phyloP scores from a whole-genome alignment of 2,329 filamentous ascomycete species.

The Phaeomoniella chlamydospora region DNA sequence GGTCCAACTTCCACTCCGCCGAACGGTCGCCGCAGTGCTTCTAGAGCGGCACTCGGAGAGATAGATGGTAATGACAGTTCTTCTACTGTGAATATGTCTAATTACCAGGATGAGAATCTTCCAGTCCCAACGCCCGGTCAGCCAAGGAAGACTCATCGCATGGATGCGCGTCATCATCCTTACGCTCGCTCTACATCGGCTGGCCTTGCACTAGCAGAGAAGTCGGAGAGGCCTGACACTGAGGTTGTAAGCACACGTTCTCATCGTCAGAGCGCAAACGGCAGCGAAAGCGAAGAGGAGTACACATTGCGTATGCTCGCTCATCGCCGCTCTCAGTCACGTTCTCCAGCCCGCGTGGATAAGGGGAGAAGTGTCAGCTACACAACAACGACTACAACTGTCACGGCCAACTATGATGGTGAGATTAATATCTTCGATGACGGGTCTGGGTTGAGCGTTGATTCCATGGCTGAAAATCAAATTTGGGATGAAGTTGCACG shows the following conservation, averaged over 20 bases:
- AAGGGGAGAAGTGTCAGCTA: slow-evolving; percentile 14
- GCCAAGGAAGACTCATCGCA: slow-evolving; percentile 73
- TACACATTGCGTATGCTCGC: slow-evolving; percentile 61
- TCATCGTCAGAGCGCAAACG: slow-evolving; percentile 45
- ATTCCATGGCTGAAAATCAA: slow-evolving; percentile 8
- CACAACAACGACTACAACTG: slow-evolving; percentile 11
- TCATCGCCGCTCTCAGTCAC: slow-evolving; percentile 29
- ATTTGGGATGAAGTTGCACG: slow-evolving; percentile 12
- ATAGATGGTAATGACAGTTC: slow-evolving; percentile 64
- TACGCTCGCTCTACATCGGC: slow-evolving; percentile 46
- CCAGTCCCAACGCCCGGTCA: slow-evolving; percentile 93
- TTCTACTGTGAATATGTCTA: slow-evolving; percentile 37
- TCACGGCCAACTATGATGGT: slow-evolving; percentile 10
- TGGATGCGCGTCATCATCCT: slow-evolving; percentile 59
- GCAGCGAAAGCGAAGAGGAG: slow-evolving; percentile 66
- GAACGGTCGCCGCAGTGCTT: slow-evolving; percentile 46
- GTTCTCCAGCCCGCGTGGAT: slow-evolving; percentile 10
- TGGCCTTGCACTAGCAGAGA: slow-evolving; percentile 16
- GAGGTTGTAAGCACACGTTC: slow-evolving; percentile 41
- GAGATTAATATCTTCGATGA: slow-evolving; percentile 13
- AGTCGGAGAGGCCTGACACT: slow-evolving; percentile 32
- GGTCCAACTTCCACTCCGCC: slow-evolving; percentile 71
- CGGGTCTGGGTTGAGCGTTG: slow-evolving; percentile 5
- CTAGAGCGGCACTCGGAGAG: slow-evolving; percentile 80
- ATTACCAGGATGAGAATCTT: slow-evolving; percentile 75